Conservation (phyloP, 352 stramenopile genomes). For the Globisporangium lucens region DNA sequence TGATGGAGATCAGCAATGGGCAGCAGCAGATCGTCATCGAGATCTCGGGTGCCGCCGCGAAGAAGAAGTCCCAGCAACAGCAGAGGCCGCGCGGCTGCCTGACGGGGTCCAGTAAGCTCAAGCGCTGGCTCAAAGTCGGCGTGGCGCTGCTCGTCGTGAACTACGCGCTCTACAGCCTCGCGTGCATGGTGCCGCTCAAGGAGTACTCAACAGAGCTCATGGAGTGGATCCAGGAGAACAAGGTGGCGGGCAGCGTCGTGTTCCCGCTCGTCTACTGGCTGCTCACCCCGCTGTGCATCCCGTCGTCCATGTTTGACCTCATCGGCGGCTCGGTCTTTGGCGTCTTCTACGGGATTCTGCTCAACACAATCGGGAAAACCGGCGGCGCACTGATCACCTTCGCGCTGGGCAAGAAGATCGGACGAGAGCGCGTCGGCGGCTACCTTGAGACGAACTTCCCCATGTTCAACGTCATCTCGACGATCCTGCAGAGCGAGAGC, state of each 20-base stretch:
- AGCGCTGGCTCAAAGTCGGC: slow-evolving; percentile 28
- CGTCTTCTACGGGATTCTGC: slow-evolving; percentile 35
- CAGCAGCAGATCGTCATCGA: not conserved
- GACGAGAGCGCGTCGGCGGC: slow-evolving; percentile 38
- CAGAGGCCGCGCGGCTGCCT: slow-evolving; percentile 1
- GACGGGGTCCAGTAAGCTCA: not conserved
- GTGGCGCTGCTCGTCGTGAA: slow-evolving; percentile 15
- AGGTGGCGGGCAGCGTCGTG: slow-evolving; percentile 38
- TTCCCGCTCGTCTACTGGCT: slow-evolving; percentile 53
- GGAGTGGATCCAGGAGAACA: slow-evolving; percentile 50
- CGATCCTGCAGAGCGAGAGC: slow-evolving; percentile 53
- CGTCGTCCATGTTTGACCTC: slow-evolving; percentile 64
- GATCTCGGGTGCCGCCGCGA: not conserved
- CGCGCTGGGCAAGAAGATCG: slow-evolving; percentile 49
- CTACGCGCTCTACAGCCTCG: slow-evolving; percentile 19
- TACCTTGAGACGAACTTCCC: slow-evolving; percentile 67
- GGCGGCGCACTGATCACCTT: slow-evolving; percentile 64
- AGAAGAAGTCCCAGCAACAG: not conserved
- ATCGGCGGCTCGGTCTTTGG: slow-evolving; percentile 65
- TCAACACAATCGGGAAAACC: slow-evolving; percentile 63
- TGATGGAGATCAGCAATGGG: not conserved
- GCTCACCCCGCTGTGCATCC: slow-evolving; percentile 61
- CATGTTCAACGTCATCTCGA: slow-evolving; percentile 40
- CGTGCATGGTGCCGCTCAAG: slow-evolving; percentile 44
- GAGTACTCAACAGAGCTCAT: slow-evolving; percentile 26